These are phyloP conservation scores for Punctularia strigosozonata DNA, from an alignment of 768 basidiomycete genomes.

Conservation along the genomic window DNA sequence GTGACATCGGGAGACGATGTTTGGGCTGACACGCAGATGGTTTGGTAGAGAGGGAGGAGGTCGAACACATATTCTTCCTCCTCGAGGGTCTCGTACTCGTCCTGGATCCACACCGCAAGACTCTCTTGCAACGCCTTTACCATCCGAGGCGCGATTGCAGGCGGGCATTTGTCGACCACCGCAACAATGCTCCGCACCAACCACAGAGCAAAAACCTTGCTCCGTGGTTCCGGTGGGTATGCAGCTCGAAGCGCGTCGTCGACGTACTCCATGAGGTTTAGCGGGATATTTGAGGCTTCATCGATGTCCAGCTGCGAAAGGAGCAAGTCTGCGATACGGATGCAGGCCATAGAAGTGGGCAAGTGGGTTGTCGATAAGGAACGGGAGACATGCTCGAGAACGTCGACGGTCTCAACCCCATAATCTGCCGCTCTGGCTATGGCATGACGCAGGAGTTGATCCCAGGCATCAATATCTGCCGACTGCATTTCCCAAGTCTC, in stretches of 20 bases:
- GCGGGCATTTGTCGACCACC: slow-evolving; percentile 44
- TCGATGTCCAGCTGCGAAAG: slow-evolving; percentile 39
- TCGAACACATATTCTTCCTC: slow-evolving; percentile 47
- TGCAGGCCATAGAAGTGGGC: slow-evolving; percentile 25
- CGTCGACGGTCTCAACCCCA: slow-evolving; percentile 36
- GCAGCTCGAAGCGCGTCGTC: slow-evolving; percentile 45
- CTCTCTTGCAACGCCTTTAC: slow-evolving; percentile 43
- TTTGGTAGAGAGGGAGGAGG: slow-evolving; percentile 56
- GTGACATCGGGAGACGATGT: slow-evolving; percentile 26
- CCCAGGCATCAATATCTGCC: slow-evolving; percentile 51
- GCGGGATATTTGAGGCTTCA: slow-evolving; percentile 42
- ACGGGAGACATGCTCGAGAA: slow-evolving; percentile 47
- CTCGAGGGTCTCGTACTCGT: slow-evolving; percentile 38
- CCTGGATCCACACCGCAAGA: slow-evolving; percentile 49
- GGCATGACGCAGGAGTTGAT: slow-evolving; percentile 37
- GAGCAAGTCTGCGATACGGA: slow-evolving; percentile 51
- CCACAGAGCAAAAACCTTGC: slow-evolving; percentile 48
- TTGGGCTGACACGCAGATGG: slow-evolving; percentile 38
- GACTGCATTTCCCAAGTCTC: slow-evolving; percentile 39
- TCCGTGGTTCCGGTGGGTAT: slow-evolving; percentile 54
- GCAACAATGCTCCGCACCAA: slow-evolving; percentile 42
- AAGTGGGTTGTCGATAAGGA: slow-evolving; percentile 29
- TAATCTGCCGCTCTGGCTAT: slow-evolving; percentile 48
- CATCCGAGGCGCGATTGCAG: slow-evolving; percentile 29
- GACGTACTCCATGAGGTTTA: slow-evolving; percentile 42